Percentiles rank a stretch among this genome's conserved stretches.
Evolutionary conservation across 345 rosid species (phyloP).

Genomic region (Eucalyptus urophylla): DNA sequence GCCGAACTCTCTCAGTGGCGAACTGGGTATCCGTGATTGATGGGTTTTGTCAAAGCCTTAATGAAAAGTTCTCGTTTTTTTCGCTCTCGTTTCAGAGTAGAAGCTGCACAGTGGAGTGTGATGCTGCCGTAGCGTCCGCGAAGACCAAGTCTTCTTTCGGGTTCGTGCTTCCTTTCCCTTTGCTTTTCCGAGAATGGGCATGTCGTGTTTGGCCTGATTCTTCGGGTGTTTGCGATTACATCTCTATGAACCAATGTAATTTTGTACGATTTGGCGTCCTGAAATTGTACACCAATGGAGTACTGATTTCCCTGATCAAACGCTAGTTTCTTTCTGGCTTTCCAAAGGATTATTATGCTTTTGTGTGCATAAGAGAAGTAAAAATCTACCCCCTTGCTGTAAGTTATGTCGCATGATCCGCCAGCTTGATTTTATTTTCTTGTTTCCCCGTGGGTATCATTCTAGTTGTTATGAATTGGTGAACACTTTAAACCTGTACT

Average conservation of each 20-base stretch:
- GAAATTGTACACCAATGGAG: not conserved
- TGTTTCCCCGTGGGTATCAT: not conserved
- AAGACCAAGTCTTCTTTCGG: not conserved
- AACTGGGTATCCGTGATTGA: not conserved
- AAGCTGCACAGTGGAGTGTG: not conserved
- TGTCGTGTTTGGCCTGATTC: not conserved
- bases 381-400: not conserved
- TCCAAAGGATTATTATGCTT: not conserved
- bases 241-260: not conserved
- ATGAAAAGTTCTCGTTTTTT: not conserved
- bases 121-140: not conserved
- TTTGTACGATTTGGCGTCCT: not conserved
- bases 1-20: not conserved
- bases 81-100: not conserved
- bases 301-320: not conserved
- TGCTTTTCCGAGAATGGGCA: not conserved
- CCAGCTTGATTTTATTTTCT: not conserved
- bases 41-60: not conserved
- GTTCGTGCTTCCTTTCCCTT: not conserved
- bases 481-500: not conserved
- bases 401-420: not conserved
- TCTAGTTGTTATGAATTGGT: not conserved
- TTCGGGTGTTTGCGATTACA: not conserved
- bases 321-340: not conserved
- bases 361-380: not conserved